These are phyloP conservation scores for Yamadazyma dendronema DNA, from an alignment of 1,139 yeast species.

Conservation along the genomic window DNA sequence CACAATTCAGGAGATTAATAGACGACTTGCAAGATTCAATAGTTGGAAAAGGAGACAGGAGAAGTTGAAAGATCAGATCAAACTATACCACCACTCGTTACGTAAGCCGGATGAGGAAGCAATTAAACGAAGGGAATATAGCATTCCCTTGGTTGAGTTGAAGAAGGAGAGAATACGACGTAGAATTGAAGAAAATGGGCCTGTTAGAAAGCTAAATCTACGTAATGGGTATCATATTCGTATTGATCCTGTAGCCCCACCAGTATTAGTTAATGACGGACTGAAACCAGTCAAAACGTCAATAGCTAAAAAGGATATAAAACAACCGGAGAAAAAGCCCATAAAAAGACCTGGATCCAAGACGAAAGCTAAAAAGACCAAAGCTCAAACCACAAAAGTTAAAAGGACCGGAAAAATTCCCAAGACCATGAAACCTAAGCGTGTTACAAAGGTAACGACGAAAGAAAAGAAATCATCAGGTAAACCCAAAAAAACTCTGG, in stretches of 20 bases:
- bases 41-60: slow-evolving; percentile 40
- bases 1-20: slow-evolving; percentile 51
- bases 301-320: neutral
- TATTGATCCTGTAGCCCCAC: slow-evolving; percentile 32
- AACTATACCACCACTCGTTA: slow-evolving; percentile 16
- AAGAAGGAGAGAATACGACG: slow-evolving; percentile 20
- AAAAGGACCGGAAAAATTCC: too few species aligned
- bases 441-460: too few species aligned
- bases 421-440: too few species aligned
- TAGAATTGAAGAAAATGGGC: slow-evolving; percentile 22
- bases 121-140: slow-evolving; percentile 20
- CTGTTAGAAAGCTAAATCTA: slow-evolving; percentile 25
- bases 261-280: slow-evolving; percentile 14
- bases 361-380: too few species aligned
- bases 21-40: slow-evolving; percentile 47
- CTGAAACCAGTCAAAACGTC: neutral
- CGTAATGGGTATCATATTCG: slow-evolving; percentile 29
- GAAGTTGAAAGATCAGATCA: slow-evolving; percentile 24
- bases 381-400: too few species aligned
- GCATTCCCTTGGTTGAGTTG: slow-evolving; percentile 19
- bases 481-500: too few species aligned
- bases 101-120: slow-evolving; percentile 5
- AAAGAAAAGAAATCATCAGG: too few species aligned
- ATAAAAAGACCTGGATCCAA: too few species aligned
- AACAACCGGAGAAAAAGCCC: too few species aligned